Evolutionary conservation across 2,329 filamentous ascomycete genomes (phyloP).

Genomic region (Xylariaceae sp.): DNA sequence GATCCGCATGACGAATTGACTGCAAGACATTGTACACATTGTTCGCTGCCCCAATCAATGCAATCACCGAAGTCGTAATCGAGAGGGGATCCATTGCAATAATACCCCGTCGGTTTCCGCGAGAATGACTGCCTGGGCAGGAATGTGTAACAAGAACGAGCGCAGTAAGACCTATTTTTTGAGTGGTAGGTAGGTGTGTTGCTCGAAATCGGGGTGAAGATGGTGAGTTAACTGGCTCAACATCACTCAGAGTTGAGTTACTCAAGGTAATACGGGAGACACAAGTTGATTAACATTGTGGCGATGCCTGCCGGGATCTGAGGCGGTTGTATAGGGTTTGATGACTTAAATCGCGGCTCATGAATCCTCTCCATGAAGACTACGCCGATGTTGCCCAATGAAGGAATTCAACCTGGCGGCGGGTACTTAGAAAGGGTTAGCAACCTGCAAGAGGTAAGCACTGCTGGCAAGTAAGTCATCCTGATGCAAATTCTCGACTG

Average conservation of each 20-base stretch:
- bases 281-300: background rate
- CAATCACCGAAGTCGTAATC: conserved; percentile 18
- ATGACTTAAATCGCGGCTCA: background rate
- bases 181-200: background rate
- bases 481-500: background rate
- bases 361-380: background rate
- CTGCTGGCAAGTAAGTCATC: background rate
- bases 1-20: conserved; percentile 17
- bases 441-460: background rate
- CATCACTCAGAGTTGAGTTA: background rate
- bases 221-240: background rate
- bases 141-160: background rate
- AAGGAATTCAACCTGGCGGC: background rate
- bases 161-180: background rate
- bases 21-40: conserved; percentile 16
- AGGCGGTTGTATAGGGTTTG: background rate
- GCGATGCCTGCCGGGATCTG: background rate
- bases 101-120: background rate
- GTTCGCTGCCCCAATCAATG: conserved; percentile 14
- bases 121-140: background rate
- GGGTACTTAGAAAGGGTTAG: background rate
- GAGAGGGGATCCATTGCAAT: conserved; percentile 19
- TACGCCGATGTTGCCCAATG: background rate
- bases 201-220: conserved; percentile 1
- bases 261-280: background rate